Base-by-base conservation (phyloP, 345 rosid species). In the Camelina laxa region DNA sequence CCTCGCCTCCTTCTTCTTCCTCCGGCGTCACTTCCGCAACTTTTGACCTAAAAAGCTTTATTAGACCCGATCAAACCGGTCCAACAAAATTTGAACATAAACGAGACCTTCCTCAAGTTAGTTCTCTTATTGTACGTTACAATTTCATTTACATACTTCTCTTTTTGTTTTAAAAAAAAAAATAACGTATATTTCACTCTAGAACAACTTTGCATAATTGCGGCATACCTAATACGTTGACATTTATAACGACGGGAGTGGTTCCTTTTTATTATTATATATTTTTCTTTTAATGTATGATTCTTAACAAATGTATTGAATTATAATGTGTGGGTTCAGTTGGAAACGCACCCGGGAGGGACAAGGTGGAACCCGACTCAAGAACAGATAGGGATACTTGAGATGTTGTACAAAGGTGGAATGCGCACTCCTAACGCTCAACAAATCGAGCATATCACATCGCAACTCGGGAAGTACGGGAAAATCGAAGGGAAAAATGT, bases 361-460 rank as follows among this genome's bases (percentile, higher is more conserved):
- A 92, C 98, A 36, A 64, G 99, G 70, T 95, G 99, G 99, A 95
- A 95, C 61, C 99, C 99, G 11, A 95, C 99, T 7, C 98, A 95
- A 76, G 99, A 95, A 70, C 99, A 95, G 80, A 89, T 95, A 72
- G 92, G 92, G 58, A 90, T 94, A 75, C 81, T 94, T 35, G 98
- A 94, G 86, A 90, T 88, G 93, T 60, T 91, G 70, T 94, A 94
- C 78, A 84, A 81, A 75, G 84, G 91, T 64, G 97, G 98, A 27
- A 92, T 88, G 91, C 85, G 97, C 21, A 95, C 99, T 17, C 99
- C 99, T 3, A 95, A 92, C 21, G 92, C 96, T 4, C 96, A 89
- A 62, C 98, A 95, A 74, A 95, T 95, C 35, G 97, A 95, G 59
- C 90, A 92, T 72, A 92, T 95, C 84, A 95, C 97, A 0, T 84